Evolutionary conservation across 495 filamentous ascomycete genomes (phyloP).

Genomic region (Melanomma pulvis-pyrius): DNA sequence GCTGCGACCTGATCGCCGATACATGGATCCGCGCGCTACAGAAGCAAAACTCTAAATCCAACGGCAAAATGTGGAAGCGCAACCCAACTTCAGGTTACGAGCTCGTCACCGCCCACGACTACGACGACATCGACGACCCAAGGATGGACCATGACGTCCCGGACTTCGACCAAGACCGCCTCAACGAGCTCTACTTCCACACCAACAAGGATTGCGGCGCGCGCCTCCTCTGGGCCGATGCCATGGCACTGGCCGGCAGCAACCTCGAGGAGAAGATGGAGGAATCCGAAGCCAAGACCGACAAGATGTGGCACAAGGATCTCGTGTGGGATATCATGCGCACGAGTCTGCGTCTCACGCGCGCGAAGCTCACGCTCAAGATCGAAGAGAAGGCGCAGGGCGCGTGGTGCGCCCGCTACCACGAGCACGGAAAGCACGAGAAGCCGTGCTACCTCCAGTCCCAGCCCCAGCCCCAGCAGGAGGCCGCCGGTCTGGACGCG

Average conservation of each 20-base stretch:
- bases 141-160: not conserved
- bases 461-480: not conserved
- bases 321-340: slow-evolving; percentile 17
- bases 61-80: not conserved
- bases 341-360: slow-evolving; percentile 6
- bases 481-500: too few species aligned
- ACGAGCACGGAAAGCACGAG: slow-evolving; percentile 10
- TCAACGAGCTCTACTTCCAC: slow-evolving; percentile 20
- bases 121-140: not conserved
- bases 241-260: slow-evolving; percentile 21
- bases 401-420: slow-evolving; percentile 26
- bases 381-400: slow-evolving; percentile 11
- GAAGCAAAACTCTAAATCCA: not conserved
- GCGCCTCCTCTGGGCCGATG: slow-evolving; percentile 28
- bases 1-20: slow-evolving; percentile 28
- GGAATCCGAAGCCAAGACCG: not conserved
- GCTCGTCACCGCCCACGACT: not conserved
- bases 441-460: slow-evolving; percentile 12
- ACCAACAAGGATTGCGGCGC: slow-evolving; percentile 9
- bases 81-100: not conserved
- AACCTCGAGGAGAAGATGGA: not conserved
- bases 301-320: slow-evolving; percentile 13
- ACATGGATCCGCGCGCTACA: slow-evolving; percentile 32
- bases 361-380: slow-evolving; percentile 13
- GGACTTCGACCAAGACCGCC: slow-evolving; percentile 1